Base-by-base conservation (phyloP, 2,329 filamentous ascomycete species). In the Monosporascus ibericus region DNA sequence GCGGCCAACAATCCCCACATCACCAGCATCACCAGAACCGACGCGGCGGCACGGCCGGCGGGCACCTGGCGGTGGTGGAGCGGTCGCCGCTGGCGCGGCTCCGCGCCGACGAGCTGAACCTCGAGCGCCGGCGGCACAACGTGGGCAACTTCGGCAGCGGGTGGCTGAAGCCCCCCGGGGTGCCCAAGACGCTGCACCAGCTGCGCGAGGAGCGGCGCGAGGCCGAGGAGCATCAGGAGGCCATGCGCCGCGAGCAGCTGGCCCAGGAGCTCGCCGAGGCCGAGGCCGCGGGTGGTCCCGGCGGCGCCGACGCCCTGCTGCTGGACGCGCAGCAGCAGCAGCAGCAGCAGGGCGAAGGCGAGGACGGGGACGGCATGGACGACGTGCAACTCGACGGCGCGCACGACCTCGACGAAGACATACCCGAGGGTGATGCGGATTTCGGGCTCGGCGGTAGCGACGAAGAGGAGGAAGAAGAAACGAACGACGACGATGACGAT, bases 151-250 rank as follows among this genome's bases (percentile, higher is more conserved):
- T 95, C 66, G 94, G 94, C 55, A 88, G 86, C 59, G 82, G 81
- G 44, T 99, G 94, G 94, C 85, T 99, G 52, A 88, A 87, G 53
- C 94, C 94, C 0, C 91, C 90, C 0, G 94, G 92, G 7, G 80
- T 96, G 51, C 70, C 84, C 52, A 99, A 97, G 76, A 96, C 92
- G 1, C 82, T 96, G 54, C 86, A 95, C 66, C 91, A 95, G 57
- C 82, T 91, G 72, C 86, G 88, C 42, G 94, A 99, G 71, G 94
- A 99, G 73, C 84, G 86, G 59, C 82, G 88, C 11, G 94, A 99
- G 74, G 81, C 88, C 51, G 87, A 92, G 66, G 94, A 99, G 70
- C 88, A 92, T 55, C 82, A 88, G 56, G 85, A 88, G 64, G 81
- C 87, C 2, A 73, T 90, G 68, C 77, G 87, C 22, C 77, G 87